Evolutionary conservation across 2,329 filamentous ascomycete species (phyloP), one percentile per base, ranked within the genome.

Genomic region (Scytalidium sp.): DNA sequence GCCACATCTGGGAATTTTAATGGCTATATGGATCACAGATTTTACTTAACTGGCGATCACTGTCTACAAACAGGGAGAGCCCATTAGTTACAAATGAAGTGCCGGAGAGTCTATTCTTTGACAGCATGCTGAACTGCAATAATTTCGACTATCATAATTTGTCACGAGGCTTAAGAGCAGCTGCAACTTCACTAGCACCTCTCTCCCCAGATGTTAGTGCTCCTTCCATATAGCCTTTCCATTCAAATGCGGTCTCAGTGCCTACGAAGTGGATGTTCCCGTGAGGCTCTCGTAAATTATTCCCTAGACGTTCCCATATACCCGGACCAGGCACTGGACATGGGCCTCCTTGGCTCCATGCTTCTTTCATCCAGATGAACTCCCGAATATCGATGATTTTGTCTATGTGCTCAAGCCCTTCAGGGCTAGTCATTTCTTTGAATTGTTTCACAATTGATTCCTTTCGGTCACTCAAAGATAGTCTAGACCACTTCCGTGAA

Each of bases 221-320:
- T 2, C 80, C 79, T 52, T 83, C 79, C 76, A 83, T 80, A 57
- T 81, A 81, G 0, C 79, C 78, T 48, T 75, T 76, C 78, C 78
- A 82, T 50, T 75, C 70, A 2, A 58, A 66, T 0, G 73, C 70
- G 1, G 72, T 76, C 65, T 83, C 79, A 0, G 78, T 80, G 0
- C 80, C 79, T 2, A 71, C 76, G 55, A 81, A 83, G 55, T 81
- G 72, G 3, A 80, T 22, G 25, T 74, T 67, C 4, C 70, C 65
- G 43, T 64, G 61, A 1, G 64, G 56, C 23, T 67, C 60, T n/a
- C 69, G 59, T 9, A 75, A 52, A 3, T 59, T 60, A 10, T 68
- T 58, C 1, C 64, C 61, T 2, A 59, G 66, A 1, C 59, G 56
- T 3, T 62, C 64, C 8, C 75, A 54, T 3, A 74, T 64, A 0